A percentile compares a stretch with the other conserved stretches of the same genome.
Evolutionary conservation across 129 eudicot species (phyloP).

Genomic region (Artemisia tridentata): DNA sequence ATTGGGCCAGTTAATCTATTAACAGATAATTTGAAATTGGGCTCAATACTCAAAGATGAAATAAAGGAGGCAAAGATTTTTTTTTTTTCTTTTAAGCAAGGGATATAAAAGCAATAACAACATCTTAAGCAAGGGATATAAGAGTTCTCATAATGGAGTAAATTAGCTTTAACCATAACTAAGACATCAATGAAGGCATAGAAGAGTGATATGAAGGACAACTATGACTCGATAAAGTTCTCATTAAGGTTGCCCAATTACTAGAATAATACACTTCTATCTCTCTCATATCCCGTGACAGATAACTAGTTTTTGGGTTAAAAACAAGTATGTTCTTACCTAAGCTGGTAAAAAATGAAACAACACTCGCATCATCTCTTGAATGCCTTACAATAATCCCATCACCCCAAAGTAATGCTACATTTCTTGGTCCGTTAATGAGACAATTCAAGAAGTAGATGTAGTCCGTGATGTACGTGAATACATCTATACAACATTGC

Average conservation of each 20-base stretch:
- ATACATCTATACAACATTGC: neutral
- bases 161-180: conserved; percentile 7
- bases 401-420: conserved; percentile 24
- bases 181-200: neutral
- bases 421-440: conserved; percentile 22
- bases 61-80: too few relatives aligned
- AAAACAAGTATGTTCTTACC: conserved; percentile 16
- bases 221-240: conserved; percentile 10
- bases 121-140: too few relatives aligned
- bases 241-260: conserved; percentile 23
- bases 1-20: too few relatives aligned
- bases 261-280: conserved; percentile 10
- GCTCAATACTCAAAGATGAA: too few relatives aligned
- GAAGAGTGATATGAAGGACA: conserved; percentile 21
- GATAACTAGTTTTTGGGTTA: conserved; percentile 1
- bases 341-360: conserved; percentile 9
- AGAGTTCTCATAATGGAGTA: neutral
- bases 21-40: too few relatives aligned
- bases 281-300: conserved; percentile 8
- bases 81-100: too few relatives aligned
- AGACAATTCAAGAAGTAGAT: conserved; percentile 29
- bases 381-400: neutral
- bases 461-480: conserved; percentile 25
- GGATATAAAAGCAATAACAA: too few relatives aligned
- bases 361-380: conserved; percentile 21